Conservation (phyloP, 2,329 filamentous ascomycete species). For the Aspergillus vadensis region DNA sequence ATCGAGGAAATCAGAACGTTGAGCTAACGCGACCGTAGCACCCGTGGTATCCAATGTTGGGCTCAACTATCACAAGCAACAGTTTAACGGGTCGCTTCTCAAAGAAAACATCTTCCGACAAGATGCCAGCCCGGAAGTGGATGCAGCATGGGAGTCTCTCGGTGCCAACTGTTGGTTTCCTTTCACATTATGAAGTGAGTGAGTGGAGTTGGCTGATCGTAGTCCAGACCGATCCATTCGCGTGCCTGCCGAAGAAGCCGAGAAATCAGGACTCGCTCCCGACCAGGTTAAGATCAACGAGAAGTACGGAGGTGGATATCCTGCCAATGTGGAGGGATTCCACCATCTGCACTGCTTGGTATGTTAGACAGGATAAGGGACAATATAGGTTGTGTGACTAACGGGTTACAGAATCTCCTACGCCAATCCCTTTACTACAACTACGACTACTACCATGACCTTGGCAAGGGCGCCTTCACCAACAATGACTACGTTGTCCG, state of each 20-base stretch:
- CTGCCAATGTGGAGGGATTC: constrained; percentile 35
- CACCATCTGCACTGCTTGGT: constrained; percentile 56
- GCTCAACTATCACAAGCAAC: constrained; percentile 44
- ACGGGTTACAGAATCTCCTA: constrained; percentile 54
- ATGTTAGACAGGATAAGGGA: constrained; percentile 1
- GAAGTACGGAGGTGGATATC: constrained; percentile 60
- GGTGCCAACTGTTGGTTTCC: constrained; percentile 53
- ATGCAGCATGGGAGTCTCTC: constrained; percentile 58
- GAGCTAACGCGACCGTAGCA: constrained; percentile 23
- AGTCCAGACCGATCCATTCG: constrained; percentile 50
- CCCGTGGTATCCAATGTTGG: constrained; percentile 45
- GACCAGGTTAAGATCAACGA: constrained; percentile 59
- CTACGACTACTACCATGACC: constrained; percentile 57
- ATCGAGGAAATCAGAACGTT: neutral
- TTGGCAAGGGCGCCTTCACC: constrained; percentile 55
- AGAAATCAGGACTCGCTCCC: constrained; percentile 52
- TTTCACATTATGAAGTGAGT: neutral
- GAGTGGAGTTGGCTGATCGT: neutral
- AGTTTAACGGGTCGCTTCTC: constrained; percentile 61
- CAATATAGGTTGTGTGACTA: neutral
- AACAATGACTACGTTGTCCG: constrained; percentile 59
- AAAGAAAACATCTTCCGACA: constrained; percentile 57
- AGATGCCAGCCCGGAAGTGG: constrained; percentile 55
- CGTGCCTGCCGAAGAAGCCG: constrained; percentile 54
- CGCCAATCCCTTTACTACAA: constrained; percentile 63